Evolutionary conservation across 2,329 filamentous ascomycete species (phyloP), one percentile per base, ranked within the genome.

Genomic region (Eurotiales sp.): DNA sequence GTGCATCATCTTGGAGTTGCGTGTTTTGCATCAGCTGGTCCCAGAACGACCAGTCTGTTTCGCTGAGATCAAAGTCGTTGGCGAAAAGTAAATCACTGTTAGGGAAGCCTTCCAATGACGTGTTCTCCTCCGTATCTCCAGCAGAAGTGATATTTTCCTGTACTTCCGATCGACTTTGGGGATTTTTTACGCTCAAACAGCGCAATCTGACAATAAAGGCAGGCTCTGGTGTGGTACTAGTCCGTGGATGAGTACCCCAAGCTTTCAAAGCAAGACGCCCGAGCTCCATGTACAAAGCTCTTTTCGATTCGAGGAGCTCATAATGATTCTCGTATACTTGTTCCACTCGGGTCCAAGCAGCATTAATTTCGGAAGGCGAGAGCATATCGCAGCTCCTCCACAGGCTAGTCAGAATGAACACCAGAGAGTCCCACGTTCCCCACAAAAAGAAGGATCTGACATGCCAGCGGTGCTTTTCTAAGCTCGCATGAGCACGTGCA

Each of bases 381-480:
- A 64, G 56, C 17, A 63, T 51, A 23, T 57, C 58, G 23, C 25
- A 41, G 45, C 39, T 29, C 34, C 53, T 64, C 51, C 50, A 61
- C 15, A 64, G 52, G 22, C 52, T 64, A 25, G 56, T 64, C 15
- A 71, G 55, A 12, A 66, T 53, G 23, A 63, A 61, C 4, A 70
- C 62, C 14, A 70, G 45, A 2, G 65, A 59, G 41, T 71, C 67
- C 45, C 68, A 53, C 51, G 64, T 59, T 32, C 69, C 67, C 52
- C 68, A 58, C 52, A 68, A 50, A 53, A 66, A 72, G 42, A 71
- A 70, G 3, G 59, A 58, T 40, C 57, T 58, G 12, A 64, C 58
- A 44, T 68, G 60, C 68, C 68, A 72, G 8, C 56, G 57, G 43
- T 58, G 69, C 25, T 55, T 60, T 15, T 53, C 56, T 3, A 65